A percentile compares a stretch with the other conserved stretches of the same genome.
Evolutionary conservation across 2,329 filamentous ascomycete genomes (phyloP).

Genomic region (Phyllosticta ampelicida): DNA sequence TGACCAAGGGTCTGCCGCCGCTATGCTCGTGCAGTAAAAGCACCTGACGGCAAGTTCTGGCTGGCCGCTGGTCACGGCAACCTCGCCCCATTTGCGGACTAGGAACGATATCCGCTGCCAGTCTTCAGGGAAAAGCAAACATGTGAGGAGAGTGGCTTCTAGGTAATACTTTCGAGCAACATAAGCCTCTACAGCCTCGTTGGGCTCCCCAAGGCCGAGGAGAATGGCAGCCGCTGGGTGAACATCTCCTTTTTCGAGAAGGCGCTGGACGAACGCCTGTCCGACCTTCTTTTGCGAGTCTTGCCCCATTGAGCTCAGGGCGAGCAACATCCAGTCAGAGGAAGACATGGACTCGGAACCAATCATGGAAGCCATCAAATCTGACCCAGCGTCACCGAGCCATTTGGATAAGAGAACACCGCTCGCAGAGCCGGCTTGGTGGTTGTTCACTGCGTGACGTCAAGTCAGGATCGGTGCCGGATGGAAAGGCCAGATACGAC

Average conservation of each 20-base stretch:
- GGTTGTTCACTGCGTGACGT: conserved; percentile 48
- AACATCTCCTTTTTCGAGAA: conserved; percentile 81
- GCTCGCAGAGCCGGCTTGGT: conserved; percentile 61
- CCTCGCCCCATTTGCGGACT: conserved; percentile 89
- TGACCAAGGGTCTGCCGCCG: conserved; percentile 77
- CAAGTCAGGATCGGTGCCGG: conserved; percentile 15
- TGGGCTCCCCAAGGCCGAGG: conserved; percentile 81
- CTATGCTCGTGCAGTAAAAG: conserved; percentile 81
- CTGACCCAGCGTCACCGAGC: conserved; percentile 75
- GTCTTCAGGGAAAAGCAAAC: conserved; percentile 68
- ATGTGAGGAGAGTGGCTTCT: conserved; percentile 84
- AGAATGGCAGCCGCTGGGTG: conserved; percentile 89
- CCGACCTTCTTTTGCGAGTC: conserved; percentile 79
- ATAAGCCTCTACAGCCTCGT: conserved; percentile 94
- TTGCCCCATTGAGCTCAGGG: conserved; percentile 72
- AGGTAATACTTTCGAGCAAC: conserved; percentile 83
- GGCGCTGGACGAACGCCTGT: conserved; percentile 77
- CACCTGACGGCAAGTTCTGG: conserved; percentile 85
- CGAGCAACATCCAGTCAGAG: conserved; percentile 94
- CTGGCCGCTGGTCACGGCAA: conserved; percentile 75
- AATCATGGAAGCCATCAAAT: conserved; percentile 66
- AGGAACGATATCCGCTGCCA: conserved; percentile 87
- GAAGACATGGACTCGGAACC: conserved; percentile 78
- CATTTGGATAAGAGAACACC: conserved; percentile 82
- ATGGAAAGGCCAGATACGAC: conserved; percentile 12